Evolutionary conservation across 352 stramenopile genomes (phyloP).

Genomic region (Phytophthora constricta): DNA sequence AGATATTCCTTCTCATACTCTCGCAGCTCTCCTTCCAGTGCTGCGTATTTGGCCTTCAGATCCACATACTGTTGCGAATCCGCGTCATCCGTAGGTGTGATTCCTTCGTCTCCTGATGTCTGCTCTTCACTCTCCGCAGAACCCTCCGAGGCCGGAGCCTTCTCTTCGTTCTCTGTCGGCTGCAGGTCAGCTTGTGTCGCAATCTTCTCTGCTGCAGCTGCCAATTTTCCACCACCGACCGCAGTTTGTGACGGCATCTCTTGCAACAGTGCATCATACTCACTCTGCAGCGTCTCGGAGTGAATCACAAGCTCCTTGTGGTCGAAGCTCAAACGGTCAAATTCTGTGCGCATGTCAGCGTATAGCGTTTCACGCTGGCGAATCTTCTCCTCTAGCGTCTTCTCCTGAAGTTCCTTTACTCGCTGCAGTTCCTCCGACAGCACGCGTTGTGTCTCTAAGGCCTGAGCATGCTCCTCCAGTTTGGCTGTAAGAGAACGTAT

Average conservation of each 20-base stretch:
- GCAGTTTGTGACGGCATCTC: slow-evolving; percentile 51
- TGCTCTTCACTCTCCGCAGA: slow-evolving; percentile 28
- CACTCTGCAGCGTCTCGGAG: slow-evolving; percentile 75
- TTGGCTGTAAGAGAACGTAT: slow-evolving; percentile 76
- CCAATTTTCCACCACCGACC: slow-evolving; percentile 48
- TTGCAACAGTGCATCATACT: slow-evolving; percentile 68
- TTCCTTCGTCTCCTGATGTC: slow-evolving; percentile 21
- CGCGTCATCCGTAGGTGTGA: neutral
- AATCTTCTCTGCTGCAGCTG: slow-evolving; percentile 41
- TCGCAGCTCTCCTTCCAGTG: slow-evolving; percentile 65
- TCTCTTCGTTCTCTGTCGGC: slow-evolving; percentile 20
- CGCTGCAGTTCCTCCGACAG: slow-evolving; percentile 71
- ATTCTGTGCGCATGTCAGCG: slow-evolving; percentile 65
- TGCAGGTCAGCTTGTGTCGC: slow-evolving; percentile 33
- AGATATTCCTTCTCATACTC: slow-evolving; percentile 81
- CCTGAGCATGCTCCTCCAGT: slow-evolving; percentile 61
- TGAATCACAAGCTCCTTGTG: slow-evolving; percentile 85
- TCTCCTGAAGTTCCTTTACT: slow-evolving; percentile 72
- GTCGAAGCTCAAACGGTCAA: slow-evolving; percentile 82
- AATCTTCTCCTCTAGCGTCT: slow-evolving; percentile 71
- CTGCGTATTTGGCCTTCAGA: slow-evolving; percentile 56
- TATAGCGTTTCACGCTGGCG: slow-evolving; percentile 64
- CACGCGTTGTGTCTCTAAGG: slow-evolving; percentile 64
- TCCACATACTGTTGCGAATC: slow-evolving; percentile 48
- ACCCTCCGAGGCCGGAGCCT: slow-evolving; percentile 20